Percentiles rank a stretch among this genome's conserved stretches.
These are phyloP conservation scores for Neurospora crassa DNA, from an alignment of 2,329 filamentous ascomycete species.

Conservation along the genomic window DNA sequence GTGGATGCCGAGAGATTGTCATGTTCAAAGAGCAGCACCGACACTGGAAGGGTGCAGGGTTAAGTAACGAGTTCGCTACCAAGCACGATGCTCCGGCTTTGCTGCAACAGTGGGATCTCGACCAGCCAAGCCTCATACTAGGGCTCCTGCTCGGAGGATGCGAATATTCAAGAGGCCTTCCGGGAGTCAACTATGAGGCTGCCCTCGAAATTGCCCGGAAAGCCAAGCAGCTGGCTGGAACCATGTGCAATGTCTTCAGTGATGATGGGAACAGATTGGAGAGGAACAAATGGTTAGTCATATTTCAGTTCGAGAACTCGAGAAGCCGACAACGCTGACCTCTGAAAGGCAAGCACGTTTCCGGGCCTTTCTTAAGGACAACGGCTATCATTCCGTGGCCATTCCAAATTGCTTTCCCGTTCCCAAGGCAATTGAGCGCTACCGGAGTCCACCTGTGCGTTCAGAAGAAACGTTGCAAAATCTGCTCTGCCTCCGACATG, in stretches of 20 bases:
- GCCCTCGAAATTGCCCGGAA: neutral
- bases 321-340: neutral
- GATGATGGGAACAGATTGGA: neutral
- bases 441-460: neutral
- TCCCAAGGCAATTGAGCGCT: neutral
- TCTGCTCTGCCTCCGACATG: neutral
- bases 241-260: neutral
- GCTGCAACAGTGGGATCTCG: neutral
- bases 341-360: neutral
- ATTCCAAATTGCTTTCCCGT: neutral
- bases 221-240: neutral
- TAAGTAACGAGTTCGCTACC: neutral
- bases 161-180: neutral
- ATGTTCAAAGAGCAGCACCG: neutral
- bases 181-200: neutral
- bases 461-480: neutral
- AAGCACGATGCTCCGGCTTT: neutral
- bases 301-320: neutral
- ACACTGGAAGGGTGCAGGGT: neutral
- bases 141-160: neutral
- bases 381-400: neutral
- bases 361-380: neutral
- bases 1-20: neutral
- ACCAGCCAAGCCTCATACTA: neutral
- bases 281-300: constrained; percentile 1